These are phyloP conservation scores for Echinochloa phyllopogon DNA, from an alignment of 176 grass and related monocot genomes.

Conservation along the genomic window DNA sequence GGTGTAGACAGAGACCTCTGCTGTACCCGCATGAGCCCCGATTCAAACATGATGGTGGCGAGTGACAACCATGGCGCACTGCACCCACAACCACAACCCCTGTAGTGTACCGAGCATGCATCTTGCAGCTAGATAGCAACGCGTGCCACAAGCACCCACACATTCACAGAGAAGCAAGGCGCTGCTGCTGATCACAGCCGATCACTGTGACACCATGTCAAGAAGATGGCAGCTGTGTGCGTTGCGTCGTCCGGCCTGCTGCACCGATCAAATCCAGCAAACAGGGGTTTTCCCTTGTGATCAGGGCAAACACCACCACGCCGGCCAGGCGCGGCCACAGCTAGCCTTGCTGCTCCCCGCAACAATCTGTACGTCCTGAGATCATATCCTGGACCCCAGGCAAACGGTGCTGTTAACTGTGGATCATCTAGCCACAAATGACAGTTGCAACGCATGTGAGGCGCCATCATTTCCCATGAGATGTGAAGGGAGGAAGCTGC, in stretches of 20 bases:
- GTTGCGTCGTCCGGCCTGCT: background rate
- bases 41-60: constrained; percentile 34
- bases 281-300: constrained; percentile 26
- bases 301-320: background rate
- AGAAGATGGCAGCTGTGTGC: background rate
- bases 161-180: background rate
- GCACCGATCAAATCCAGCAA: constrained; percentile 18
- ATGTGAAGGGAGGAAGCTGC: constrained; percentile 34
- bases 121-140: background rate
- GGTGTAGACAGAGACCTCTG: constrained; percentile 11
- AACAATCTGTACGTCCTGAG: background rate
- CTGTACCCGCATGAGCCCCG: constrained; percentile 11
- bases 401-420: constrained; percentile 6
- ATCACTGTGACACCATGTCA: background rate
- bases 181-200: background rate
- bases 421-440: background rate
- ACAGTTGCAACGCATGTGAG: constrained; percentile 32
- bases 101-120: background rate
- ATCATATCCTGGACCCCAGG: background rate
- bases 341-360: background rate
- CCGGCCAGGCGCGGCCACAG: background rate
- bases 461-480: constrained; percentile 30
- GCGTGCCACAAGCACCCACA: background rate
- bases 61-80: constrained; percentile 1
- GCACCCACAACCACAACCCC: constrained; percentile 1